Evolutionary conservation across 2,329 filamentous ascomycete species (phyloP).

Genomic region (Alternaria tenuissima): DNA sequence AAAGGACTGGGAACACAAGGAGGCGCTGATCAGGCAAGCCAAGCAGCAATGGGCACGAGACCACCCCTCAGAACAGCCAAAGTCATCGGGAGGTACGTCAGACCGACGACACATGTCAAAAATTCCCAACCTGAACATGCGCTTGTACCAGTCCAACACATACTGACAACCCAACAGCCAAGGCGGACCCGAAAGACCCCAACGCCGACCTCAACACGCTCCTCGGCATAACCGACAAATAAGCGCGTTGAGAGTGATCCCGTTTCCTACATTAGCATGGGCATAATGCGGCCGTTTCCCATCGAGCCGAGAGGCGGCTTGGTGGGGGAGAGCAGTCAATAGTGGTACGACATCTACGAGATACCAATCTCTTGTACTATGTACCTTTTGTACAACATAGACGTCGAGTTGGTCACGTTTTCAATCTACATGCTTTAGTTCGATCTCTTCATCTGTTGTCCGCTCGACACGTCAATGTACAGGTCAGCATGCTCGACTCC

Average conservation of each 20-base stretch:
- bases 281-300: conserved; percentile 26
- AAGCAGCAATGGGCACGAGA: conserved; percentile 90
- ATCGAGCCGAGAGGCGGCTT: conserved; percentile 22
- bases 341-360: conserved; percentile 30
- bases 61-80: conserved; percentile 56
- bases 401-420: conserved; percentile 47
- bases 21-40: conserved; percentile 88
- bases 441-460: background rate
- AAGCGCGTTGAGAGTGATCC: conserved; percentile 18
- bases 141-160: background rate
- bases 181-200: conserved; percentile 77
- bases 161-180: conserved; percentile 49
- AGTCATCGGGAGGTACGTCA: conserved; percentile 42
- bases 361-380: conserved; percentile 48
- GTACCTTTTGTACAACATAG: conserved; percentile 55
- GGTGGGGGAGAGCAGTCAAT: conserved; percentile 26
- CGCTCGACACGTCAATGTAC: background rate
- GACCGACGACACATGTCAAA: conserved; percentile 1
- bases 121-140: background rate
- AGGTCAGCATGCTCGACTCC: background rate
- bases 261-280: conserved; percentile 34
- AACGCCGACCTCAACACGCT: conserved; percentile 90
- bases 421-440: conserved; percentile 43
- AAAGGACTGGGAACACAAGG: conserved; percentile 89
- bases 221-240: conserved; percentile 50